Conservation (phyloP, 78 protist genomes). For the Speleostelium caveatum region DNA sequence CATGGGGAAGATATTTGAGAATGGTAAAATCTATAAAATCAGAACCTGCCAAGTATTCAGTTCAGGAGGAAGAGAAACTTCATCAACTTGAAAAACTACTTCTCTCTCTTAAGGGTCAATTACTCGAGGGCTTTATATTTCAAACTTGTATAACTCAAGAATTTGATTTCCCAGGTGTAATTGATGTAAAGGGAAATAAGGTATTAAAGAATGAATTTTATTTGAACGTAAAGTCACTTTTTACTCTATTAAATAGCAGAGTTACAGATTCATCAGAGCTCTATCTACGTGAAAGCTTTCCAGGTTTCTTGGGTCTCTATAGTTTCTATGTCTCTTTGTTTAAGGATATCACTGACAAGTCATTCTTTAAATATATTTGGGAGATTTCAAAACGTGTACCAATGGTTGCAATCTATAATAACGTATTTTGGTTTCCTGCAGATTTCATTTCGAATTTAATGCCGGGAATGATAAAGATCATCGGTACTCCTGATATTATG, state of each 20-base stretch:
- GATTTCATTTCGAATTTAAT: conserved; percentile 44
- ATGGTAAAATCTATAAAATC: conserved; percentile 79
- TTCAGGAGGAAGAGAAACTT: conserved; percentile 59
- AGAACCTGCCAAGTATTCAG: conserved; percentile 72
- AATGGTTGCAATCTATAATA: conserved; percentile 62
- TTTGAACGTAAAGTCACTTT: conserved; percentile 25
- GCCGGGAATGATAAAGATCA: conserved; percentile 53
- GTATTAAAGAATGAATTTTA: conserved; percentile 62
- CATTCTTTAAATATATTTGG: conserved; percentile 66
- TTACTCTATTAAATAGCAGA: conserved; percentile 9
- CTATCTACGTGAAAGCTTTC: conserved; percentile 56
- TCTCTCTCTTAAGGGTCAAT: conserved; percentile 58
- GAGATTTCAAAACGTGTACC: conserved; percentile 70
- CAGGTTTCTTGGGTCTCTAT: conserved; percentile 72
- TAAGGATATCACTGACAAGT: conserved; percentile 72
- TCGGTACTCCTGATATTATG: conserved; percentile 13
- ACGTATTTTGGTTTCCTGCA: conserved; percentile 75
- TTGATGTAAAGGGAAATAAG: conserved; percentile 53
- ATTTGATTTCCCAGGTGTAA: conserved; percentile 81
- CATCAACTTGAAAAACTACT: conserved; percentile 73
- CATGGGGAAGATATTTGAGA: conserved; percentile 76
- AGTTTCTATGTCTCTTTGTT: conserved; percentile 65
- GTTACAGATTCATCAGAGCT: conserved; percentile 54
- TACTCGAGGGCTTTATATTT: conserved; percentile 73
- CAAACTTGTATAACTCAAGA: conserved; percentile 37